Base-by-base conservation (phyloP, 306 rosid species). In the Fagus sylvatica region DNA sequence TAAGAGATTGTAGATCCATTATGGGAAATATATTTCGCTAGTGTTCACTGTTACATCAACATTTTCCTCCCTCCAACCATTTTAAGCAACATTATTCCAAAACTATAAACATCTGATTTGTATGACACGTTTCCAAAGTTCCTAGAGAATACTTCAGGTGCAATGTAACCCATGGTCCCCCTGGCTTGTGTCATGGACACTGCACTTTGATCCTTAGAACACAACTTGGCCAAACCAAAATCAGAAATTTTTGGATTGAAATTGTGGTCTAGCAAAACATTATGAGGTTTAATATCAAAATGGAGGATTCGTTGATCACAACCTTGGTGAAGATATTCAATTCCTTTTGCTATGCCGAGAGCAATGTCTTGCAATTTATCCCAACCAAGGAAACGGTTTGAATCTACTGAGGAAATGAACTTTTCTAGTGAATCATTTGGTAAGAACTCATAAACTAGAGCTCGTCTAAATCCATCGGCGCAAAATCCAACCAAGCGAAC, bases 271-370 rank as follows among this genome's bases (percentile, higher is more conserved):
- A 85, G 9, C 22, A 82, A 74, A 33, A 79, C 78, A 64, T 82
- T 85, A 19, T 79, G 82, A 7, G 89, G 89, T 15, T 82, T 82
- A 19, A 82, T 76, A 48, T 84, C 83, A 4, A 86, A 80, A 42
- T 86, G 89, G 7, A 82, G 80, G 37, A 86, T 86, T 51, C 64
- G 41, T 17, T 83, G 74, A 37, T 86, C 85, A 64, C 89, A 86
- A 1, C 87, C 87, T 13, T 68, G 69, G 30, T 84, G 87, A 55
- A 69, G 90, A 76, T 76, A 87, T 36, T 73, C 82, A 49, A 64
- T 70, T 19, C 82, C 84, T 62, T 60, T 81, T 0, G 88, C 84
- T 39, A 81, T 74, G 17, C 79, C 87, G 0, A 80, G 7, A 42
- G 85, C 79, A 17, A 86, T 80, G 13, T 43, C 75, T 33, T 71